Evolutionary conservation across 1,139 yeast genomes (phyloP), one percentile per base, ranked within the genome.

Genomic region (Candida sp.): DNA sequence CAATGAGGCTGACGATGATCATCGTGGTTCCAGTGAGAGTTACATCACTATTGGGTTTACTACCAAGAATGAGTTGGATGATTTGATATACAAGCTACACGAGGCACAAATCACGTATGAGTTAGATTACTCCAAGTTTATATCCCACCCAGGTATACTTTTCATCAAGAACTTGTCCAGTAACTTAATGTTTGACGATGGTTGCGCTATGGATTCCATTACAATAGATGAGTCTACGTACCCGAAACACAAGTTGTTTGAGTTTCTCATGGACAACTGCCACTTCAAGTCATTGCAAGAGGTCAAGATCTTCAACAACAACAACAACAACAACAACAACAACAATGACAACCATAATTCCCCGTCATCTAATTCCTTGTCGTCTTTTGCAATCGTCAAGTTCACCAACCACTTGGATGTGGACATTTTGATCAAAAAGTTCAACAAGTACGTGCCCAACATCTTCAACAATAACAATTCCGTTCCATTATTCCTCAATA

Each of bases 131-230:
- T 71, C 77, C 33, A 69, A 76, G 49, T 79, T 85, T 30, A 65
- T 84, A 31, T 81, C 86, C 25, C 86, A 85, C 56, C 91, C 92
- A 1, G 90, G 90, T 0, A 82, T 83, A 58, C 63, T 86, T 32
- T 85, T 84, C 61, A 78, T 86, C 30, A 78, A 85, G 54, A 82
- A 86, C 44, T 55, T 73, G 32, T 58, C 68, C 0, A 53, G 56
- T 32, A 49, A 52, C 34, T 48, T 57, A 34, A 51, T 57, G 47
- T 53, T 51, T 47, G 56, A 54, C 2, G 45, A 41, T 9, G 50
- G 45, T 7, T 9, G 23, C 3, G 3, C 22, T 25, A 23, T 28
- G 31, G 49, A 50, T 33, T 33, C 54, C 7, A 46, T 55, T 3
- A 55, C 54, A 1, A 48, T 54, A 17, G 9, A 17, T 7, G 42